Evolutionary conservation across 306 rosid genomes (phyloP).

Genomic region (Prunus armeniaca): DNA sequence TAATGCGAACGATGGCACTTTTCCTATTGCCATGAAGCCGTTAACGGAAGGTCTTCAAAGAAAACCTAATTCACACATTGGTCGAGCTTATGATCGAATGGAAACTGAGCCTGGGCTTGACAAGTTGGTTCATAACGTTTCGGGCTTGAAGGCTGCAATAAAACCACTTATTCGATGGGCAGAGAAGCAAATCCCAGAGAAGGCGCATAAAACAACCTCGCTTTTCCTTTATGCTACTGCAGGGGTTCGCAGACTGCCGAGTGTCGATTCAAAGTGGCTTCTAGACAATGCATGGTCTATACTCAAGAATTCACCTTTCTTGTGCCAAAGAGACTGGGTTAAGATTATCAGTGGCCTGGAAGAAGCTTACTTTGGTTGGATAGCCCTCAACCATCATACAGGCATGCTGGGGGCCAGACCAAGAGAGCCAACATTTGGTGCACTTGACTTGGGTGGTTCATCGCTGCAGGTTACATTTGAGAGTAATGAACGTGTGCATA

Average conservation of each 20-base stretch:
- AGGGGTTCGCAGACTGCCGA: constrained; percentile 78
- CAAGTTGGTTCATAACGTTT: constrained; percentile 60
- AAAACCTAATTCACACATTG: constrained; percentile 34
- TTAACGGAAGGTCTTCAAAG: constrained; percentile 34
- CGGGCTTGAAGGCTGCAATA: constrained; percentile 64
- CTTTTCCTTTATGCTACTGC: constrained; percentile 87
- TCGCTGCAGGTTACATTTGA: constrained; percentile 95
- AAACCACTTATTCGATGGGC: constrained; percentile 86
- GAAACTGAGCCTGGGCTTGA: constrained; percentile 95
- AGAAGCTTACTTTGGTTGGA: constrained; percentile 97
- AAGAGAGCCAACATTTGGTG: constrained; percentile 75
- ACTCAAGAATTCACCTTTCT: constrained; percentile 67
- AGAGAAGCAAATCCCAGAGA: constrained; percentile 71
- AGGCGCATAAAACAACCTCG: constrained; percentile 64
- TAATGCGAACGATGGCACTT: constrained; percentile 39
- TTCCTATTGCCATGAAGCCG: constrained; percentile 61
- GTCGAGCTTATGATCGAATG: constrained; percentile 90
- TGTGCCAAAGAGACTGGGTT: constrained; percentile 71
- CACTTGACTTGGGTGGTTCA: constrained; percentile 95
- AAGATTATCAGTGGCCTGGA: constrained; percentile 75
- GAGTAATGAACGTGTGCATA: constrained; percentile 56
- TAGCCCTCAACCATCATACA: constrained; percentile 76
- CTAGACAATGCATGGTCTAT: constrained; percentile 83
- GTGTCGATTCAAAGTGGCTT: constrained; percentile 66
- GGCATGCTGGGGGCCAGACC: constrained; percentile 61